A percentile compares a stretch with the other conserved stretches of the same genome.
These are phyloP conservation scores for Rhododendron henanense DNA, from an alignment of 148 eudicot genomes.

Conservation along the genomic window DNA sequence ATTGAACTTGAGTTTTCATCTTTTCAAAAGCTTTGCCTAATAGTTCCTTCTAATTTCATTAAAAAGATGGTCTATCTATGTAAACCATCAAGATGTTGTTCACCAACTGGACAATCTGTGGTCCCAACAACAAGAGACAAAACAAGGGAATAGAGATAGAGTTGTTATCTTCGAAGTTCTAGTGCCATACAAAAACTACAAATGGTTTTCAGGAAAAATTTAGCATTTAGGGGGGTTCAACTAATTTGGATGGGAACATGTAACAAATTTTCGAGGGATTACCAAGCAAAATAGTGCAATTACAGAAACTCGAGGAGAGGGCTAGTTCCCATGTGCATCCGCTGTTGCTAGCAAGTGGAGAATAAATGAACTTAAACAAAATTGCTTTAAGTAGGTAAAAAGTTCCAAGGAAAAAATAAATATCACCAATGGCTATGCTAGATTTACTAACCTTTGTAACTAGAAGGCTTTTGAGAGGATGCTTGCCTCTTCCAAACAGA, in stretches of 20 bases:
- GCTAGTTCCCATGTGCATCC: not conserved
- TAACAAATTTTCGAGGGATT: not conserved
- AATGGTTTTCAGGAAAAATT: not conserved
- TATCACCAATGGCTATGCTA: not conserved
- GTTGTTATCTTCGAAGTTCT: not conserved
- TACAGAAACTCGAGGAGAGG: not conserved
- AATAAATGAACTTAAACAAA: not conserved
- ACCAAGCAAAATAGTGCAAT: not conserved
- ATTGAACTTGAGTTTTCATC: not conserved
- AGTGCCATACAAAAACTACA: not conserved
- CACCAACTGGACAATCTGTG: not conserved
- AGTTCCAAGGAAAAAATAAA: not conserved
- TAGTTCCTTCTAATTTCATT: not conserved
- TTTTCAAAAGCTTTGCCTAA: not conserved
- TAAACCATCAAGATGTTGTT: not conserved
- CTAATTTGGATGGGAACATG: not conserved
- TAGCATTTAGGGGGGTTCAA: not conserved
- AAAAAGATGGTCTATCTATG: not conserved
- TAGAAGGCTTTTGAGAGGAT: constrained; percentile 41
- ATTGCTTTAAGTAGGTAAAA: not conserved
- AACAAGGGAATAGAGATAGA: not conserved
- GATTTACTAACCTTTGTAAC: constrained; percentile 53
- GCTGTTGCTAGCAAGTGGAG: not conserved
- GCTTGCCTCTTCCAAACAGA: constrained; percentile 77
- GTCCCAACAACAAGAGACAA: not conserved